Evolutionary conservation across 768 basidiomycete species (phyloP).

Genomic region (Postia placenta): DNA sequence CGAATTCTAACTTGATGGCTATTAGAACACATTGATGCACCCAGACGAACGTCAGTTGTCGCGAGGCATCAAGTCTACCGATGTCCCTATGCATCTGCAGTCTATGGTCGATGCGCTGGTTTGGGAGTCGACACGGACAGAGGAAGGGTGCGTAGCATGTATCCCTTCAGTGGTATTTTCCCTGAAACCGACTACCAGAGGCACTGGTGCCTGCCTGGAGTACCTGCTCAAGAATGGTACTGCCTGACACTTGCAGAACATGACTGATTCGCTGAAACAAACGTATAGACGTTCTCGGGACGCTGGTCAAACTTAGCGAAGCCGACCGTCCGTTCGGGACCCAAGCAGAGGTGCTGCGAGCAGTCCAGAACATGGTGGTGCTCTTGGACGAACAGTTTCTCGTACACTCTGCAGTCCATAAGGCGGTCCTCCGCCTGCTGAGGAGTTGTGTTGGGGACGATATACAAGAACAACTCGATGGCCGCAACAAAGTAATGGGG

Average conservation of each 20-base stretch:
- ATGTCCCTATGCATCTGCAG: constrained; percentile 69
- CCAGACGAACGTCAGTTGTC: constrained; percentile 88
- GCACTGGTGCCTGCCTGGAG: constrained; percentile 85
- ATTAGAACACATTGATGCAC: constrained; percentile 72
- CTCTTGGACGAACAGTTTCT: constrained; percentile 91
- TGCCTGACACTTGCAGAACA: constrained; percentile 9
- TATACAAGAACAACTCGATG: constrained; percentile 81
- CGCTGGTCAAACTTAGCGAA: constrained; percentile 82
- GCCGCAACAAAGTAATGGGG: constrained; percentile 69
- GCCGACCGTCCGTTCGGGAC: constrained; percentile 84
- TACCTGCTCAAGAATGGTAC: constrained; percentile 85
- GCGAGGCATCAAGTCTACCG: constrained; percentile 74
- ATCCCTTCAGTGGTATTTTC: constrained; percentile 1
- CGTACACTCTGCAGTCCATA: constrained; percentile 86
- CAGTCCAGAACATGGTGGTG: constrained; percentile 88
- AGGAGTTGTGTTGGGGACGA: constrained; percentile 91
- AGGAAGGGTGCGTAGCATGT: constrained; percentile 69
- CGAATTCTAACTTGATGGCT: neutral
- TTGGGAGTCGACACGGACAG: constrained; percentile 77
- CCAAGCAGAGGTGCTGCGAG: constrained; percentile 81
- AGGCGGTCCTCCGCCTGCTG: constrained; percentile 77
- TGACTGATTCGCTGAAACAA: neutral
- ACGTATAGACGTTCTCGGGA: constrained; percentile 66
- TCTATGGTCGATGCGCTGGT: constrained; percentile 84
- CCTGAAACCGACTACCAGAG: constrained; percentile 36